A percentile compares a stretch with the other conserved stretches of the same genome.
Conservation (phyloP, 179 eudicot species). For the Camellia oleifera region DNA sequence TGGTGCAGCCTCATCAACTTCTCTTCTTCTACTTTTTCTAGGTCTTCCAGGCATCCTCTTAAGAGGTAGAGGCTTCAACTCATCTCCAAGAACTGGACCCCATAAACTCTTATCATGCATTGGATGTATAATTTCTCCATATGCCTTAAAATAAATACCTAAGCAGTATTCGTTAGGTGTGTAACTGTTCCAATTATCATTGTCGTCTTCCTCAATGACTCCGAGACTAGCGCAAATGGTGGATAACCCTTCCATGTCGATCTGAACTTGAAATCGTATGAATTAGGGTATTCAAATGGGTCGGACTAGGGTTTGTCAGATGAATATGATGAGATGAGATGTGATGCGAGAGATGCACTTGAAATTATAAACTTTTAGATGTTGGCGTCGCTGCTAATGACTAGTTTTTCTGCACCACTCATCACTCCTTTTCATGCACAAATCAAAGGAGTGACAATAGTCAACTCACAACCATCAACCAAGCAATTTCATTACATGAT, state of each 20-base stretch:
- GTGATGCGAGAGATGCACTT: background rate
- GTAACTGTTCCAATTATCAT: constrained; percentile 47
- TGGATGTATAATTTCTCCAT: too few species aligned
- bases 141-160: constrained; percentile 36
- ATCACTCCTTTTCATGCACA: too few species aligned
- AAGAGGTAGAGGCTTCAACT: too few species aligned
- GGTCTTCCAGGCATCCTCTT: too few species aligned
- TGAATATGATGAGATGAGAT: background rate
- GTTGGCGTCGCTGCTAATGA: background rate
- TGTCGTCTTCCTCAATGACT: constrained; percentile 60
- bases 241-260: constrained; percentile 75
- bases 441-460: too few species aligned
- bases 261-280: background rate
- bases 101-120: too few species aligned
- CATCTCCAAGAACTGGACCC: too few species aligned
- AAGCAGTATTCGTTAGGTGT: constrained; percentile 52
- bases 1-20: too few species aligned
- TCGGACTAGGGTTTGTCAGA: background rate
- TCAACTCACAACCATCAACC: too few species aligned
- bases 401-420: background rate
- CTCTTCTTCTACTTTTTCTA: too few species aligned
- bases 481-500: too few species aligned
- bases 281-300: constrained; percentile 24
- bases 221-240: constrained; percentile 77
- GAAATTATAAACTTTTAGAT: background rate